Evolutionary conservation across 768 basidiomycete genomes (phyloP).

Genomic region (Pleurotus citrinopileatus): DNA sequence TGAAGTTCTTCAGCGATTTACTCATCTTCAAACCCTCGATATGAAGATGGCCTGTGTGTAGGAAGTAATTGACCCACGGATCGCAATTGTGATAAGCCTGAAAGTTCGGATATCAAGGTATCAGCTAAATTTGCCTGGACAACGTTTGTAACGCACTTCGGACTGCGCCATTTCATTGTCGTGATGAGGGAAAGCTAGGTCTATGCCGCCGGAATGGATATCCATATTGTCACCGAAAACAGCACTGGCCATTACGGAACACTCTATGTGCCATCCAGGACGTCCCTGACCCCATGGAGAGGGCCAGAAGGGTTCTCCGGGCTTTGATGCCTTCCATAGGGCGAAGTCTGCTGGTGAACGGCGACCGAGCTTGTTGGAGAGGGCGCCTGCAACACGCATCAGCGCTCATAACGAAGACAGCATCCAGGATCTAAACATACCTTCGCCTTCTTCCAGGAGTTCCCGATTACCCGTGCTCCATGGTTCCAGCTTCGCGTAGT

Average conservation of each 20-base stretch:
- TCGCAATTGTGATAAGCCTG: slow-evolving; percentile 91
- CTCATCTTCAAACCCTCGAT: slow-evolving; percentile 99
- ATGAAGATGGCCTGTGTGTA: slow-evolving; percentile 97
- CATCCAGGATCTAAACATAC: slow-evolving; percentile 35
- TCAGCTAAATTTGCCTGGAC: slow-evolving; percentile 4
- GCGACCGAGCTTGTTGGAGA: slow-evolving; percentile 53
- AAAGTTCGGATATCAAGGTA: slow-evolving; percentile 12
- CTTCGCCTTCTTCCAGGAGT: slow-evolving; percentile 89
- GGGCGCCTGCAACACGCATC: slow-evolving; percentile 26
- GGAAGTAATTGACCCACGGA: slow-evolving; percentile 98
- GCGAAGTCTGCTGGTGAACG: slow-evolving; percentile 93
- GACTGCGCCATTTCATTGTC: slow-evolving; percentile 98
- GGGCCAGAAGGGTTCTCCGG: slow-evolving; percentile 95
- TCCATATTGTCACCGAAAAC: slow-evolving; percentile 91
- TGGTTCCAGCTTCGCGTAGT: slow-evolving; percentile 93
- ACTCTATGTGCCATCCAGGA: slow-evolving; percentile 99
- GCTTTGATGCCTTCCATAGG: slow-evolving; percentile 95
- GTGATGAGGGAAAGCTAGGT: slow-evolving; percentile 98
- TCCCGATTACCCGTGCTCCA: slow-evolving; percentile 95
- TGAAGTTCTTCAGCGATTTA: slow-evolving; percentile 98
- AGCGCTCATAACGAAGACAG: neutral
- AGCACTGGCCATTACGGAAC: slow-evolving; percentile 96
- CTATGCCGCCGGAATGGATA: slow-evolving; percentile 96
- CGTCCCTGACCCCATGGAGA: slow-evolving; percentile 96
- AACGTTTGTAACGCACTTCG: slow-evolving; percentile 54